Evolutionary conservation across 2,329 filamentous ascomycete species (phyloP).

Genomic region (Calonectria hongkongensis): DNA sequence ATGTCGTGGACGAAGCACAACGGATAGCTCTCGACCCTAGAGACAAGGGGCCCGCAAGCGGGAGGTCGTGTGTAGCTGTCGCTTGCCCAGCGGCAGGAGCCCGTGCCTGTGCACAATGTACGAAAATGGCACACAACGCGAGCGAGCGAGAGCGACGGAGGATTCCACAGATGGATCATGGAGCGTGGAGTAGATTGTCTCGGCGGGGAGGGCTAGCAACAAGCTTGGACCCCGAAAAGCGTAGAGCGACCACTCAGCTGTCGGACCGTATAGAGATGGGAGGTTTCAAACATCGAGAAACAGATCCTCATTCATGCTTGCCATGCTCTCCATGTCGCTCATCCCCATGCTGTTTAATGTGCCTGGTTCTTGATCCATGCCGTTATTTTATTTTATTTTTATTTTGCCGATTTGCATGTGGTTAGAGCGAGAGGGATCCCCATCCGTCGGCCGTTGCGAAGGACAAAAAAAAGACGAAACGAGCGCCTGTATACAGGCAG

Average conservation of each 20-base stretch:
- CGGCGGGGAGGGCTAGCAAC: conserved; percentile 1
- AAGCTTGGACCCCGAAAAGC: neutral
- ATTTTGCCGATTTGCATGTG: neutral
- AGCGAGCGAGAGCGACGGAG: neutral
- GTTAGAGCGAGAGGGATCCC: conserved; percentile 7
- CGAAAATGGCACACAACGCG: conserved; percentile 24
- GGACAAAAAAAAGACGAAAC: conserved; percentile 23
- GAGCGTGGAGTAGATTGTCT: conserved; percentile 19
- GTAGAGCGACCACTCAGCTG: conserved; percentile 7
- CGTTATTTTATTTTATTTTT: neutral
- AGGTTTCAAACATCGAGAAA: conserved; percentile 35
- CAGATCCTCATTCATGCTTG: conserved; percentile 40
- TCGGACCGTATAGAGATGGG: conserved; percentile 5
- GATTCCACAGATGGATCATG: conserved; percentile 7
- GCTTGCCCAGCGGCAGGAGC: conserved; percentile 1
- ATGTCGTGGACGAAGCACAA: conserved; percentile 40
- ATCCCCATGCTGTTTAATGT: conserved; percentile 22
- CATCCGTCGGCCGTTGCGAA: conserved; percentile 13
- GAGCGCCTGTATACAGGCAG: conserved; percentile 24
- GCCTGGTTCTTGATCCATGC: neutral
- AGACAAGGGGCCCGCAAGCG: conserved; percentile 1
- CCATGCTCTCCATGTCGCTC: conserved; percentile 23
- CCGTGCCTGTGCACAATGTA: conserved; percentile 15
- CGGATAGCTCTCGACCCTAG: conserved; percentile 14
- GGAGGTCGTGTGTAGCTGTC: conserved; percentile 19